Base-by-base conservation (phyloP, 371 early-diverging fungal genomes). In the Phascolomyces articulosus region DNA sequence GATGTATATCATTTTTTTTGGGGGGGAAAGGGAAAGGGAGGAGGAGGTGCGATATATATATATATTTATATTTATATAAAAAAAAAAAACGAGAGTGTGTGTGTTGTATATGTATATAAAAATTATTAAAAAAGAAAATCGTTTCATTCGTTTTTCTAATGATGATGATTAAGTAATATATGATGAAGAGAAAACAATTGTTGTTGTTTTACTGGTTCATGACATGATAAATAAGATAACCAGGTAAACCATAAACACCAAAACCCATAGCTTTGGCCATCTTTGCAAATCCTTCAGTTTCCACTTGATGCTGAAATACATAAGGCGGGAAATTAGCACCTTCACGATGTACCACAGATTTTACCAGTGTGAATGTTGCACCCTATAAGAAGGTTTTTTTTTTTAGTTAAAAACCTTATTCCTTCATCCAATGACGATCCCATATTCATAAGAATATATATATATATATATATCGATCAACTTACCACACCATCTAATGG, bases 221-320 rank as follows among this genome's bases (percentile, higher is more conserved):
- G 65, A 69, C 63, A 64, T 89, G 88, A 26, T 79, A 77, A 24
- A 87, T 80, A 24, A 83, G 60, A 40, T 87, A 79, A 21, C 74
- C 73, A 0, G 90, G 90, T 29, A 86, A 67, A 2, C 89, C 89
- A 67, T 72, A 88, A 0, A 88, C 87, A 26, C 77, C 77, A 62
- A 80, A 87, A 10, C 90, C 90, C 70, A 86, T 75, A 1, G 80
- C 80, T 66, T 87, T 89, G 27, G 91, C 90, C 71, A 90, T 84
- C 64, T 88, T 88, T 34, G 89, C 90, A 72, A 92, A 82, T n/a
- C 92, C 92, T 77, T 91, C 92, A 10, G 91, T 91, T 67, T 92
- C 91, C 6, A 91, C 78, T 57, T 81, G 77, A 44, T 81, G 78
- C 28, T 81, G 74, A 54, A 74, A 81, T 6, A 71, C 59, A 59